Evolutionary conservation across 169 alveolate species (phyloP).

Genomic region (Eimeria praecox): DNA sequence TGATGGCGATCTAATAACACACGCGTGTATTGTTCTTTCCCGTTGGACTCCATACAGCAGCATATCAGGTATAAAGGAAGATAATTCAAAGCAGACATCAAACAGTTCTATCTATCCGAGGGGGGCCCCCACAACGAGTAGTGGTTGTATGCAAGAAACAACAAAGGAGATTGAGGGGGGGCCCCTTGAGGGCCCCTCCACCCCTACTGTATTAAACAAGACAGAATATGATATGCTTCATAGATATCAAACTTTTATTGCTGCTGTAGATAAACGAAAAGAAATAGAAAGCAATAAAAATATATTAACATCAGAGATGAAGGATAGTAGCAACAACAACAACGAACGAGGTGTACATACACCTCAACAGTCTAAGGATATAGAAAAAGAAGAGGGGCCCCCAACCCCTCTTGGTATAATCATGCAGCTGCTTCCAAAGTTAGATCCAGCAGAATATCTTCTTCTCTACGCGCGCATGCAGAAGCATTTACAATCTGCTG

Average conservation of each 20-base stretch:
- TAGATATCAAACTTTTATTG: too few relatives aligned
- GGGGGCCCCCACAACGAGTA: conserved; percentile 22
- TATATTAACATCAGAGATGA: too few relatives aligned
- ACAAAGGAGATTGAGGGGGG: too few relatives aligned
- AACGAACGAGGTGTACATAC: too few relatives aligned
- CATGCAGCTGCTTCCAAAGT: conserved; percentile 37
- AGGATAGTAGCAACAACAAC: not conserved
- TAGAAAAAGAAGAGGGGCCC: not conserved
- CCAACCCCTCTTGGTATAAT: conserved; percentile 42
- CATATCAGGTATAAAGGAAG: not conserved
- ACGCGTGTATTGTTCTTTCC: conserved; percentile 17
- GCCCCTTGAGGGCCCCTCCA: too few relatives aligned
- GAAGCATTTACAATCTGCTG: conserved; percentile 34
- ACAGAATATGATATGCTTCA: too few relatives aligned
- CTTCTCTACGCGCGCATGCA: conserved; percentile 57
- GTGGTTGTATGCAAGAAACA: too few relatives aligned
- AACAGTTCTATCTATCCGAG: not conserved
- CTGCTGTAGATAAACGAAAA: too few relatives aligned
- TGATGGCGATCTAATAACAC: not conserved
- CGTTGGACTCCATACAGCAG: conserved; percentile 49
- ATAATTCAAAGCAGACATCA: not conserved
- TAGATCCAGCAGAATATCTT: conserved; percentile 68
- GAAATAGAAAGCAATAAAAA: not conserved
- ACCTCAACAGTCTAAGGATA: too few relatives aligned
- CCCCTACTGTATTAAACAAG: too few relatives aligned